Percentiles rank a stretch among this genome's conserved stretches.
Conservation (phyloP, 148 eudicot genomes). For the Drosera capensis region DNA sequence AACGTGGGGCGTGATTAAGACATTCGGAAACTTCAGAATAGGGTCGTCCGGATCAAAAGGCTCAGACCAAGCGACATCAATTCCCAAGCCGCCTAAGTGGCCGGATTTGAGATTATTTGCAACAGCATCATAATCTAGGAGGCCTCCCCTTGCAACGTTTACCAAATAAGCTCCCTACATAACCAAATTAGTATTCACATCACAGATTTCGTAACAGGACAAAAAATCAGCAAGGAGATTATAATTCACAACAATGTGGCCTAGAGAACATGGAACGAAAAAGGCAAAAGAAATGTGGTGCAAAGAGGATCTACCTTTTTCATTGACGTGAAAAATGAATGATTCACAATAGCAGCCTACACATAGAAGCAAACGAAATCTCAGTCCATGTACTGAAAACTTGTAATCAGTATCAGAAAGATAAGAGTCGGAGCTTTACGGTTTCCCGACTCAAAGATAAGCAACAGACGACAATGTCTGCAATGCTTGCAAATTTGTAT, state of each 20-base stretch:
- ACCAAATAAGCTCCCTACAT: conserved; percentile 65
- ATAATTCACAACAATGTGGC: not conserved
- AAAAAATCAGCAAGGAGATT: no score
- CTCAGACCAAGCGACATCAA: conserved; percentile 96
- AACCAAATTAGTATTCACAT: not conserved
- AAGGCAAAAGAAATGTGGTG: not conserved
- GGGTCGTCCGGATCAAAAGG: conserved; percentile 84
- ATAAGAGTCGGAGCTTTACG: conserved; percentile 18
- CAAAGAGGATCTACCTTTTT: conserved; percentile 48
- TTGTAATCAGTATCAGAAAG: not conserved
- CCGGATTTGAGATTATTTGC: conserved; percentile 45
- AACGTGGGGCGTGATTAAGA: conserved; percentile 87
- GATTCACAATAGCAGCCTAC: conserved; percentile 70
- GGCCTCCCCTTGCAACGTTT: conserved; percentile 87
- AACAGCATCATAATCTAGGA: conserved; percentile 69
- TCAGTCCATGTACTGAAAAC: conserved; percentile 2
- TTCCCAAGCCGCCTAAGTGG: conserved; percentile 82
- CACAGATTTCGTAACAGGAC: not conserved
- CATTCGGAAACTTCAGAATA: conserved; percentile 64
- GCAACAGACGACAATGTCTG: conserved; percentile 85
- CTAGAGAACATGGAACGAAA: not conserved
- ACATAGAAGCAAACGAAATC: conserved; percentile 8
- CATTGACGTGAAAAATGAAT: conserved; percentile 66
- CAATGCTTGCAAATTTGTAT: conserved; percentile 57
- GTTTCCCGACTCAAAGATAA: conserved; percentile 68